phyloP scores from a whole-genome alignment of 148 eudicot species.

The Tetragonia tetragonoides region DNA sequence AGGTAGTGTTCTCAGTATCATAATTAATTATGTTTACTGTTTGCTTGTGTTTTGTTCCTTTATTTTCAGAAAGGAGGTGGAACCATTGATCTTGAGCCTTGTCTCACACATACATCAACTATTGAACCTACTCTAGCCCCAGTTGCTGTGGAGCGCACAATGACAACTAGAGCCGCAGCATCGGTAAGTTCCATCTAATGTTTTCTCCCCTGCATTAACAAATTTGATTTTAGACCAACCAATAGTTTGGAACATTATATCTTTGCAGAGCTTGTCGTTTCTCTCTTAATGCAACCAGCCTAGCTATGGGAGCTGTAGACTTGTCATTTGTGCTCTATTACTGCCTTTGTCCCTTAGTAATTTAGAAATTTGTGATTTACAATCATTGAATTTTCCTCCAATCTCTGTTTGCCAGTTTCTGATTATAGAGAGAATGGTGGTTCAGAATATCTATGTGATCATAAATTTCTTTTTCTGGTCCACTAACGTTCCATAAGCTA shows the following conservation, averaged over 20 bases:
- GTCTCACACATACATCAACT: constrained; percentile 88
- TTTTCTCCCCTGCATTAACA: not conserved
- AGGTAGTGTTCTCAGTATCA: not conserved
- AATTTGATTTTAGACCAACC: not conserved
- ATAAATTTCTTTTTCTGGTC: no score
- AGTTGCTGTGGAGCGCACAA: constrained; percentile 93
- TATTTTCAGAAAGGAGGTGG: constrained; percentile 83
- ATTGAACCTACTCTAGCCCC: constrained; percentile 99
- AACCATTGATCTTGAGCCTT: constrained; percentile 81
- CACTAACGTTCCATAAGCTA: no score
- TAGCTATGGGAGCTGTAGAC: no score
- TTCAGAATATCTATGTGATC: no score
- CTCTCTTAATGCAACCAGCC: no score
- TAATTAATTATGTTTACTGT: not conserved
- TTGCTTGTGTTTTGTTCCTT: constrained; percentile 1
- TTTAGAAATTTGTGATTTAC: no score
- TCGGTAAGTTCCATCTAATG: constrained; percentile 47
- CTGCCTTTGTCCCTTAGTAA: no score
- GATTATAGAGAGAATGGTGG: no score
- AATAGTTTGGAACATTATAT: not conserved
- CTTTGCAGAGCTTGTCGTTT: no score
- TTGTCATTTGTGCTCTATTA: no score
- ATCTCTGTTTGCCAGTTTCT: no score
- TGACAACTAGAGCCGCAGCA: constrained; percentile 99
- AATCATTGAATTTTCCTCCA: no score